A percentile compares a stretch with the other conserved stretches of the same genome.
These are phyloP conservation scores for Nicotiana undulata DNA, from an alignment of 257 asterid species.

Conservation along the genomic window DNA sequence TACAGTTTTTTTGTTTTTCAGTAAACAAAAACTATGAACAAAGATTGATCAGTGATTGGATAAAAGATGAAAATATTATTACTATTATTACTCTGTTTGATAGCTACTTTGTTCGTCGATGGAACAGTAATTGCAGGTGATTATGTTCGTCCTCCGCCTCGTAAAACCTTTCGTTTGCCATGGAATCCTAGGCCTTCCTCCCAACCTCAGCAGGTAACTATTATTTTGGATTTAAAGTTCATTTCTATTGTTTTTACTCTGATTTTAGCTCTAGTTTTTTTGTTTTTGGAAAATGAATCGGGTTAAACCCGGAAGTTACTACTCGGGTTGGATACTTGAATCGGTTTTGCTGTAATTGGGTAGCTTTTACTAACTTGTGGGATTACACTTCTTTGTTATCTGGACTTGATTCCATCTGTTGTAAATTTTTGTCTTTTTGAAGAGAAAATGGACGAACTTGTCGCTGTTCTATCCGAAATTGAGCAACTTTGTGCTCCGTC, in stretches of 20 bases:
- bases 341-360: background rate
- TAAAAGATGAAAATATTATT: background rate
- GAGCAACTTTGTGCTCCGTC: background rate
- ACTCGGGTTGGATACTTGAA: background rate
- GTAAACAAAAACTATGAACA: too few relatives aligned
- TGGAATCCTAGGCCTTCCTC: constrained; percentile 35
- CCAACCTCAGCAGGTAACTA: constrained; percentile 62
- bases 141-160: constrained; percentile 69
- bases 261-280: too few relatives aligned
- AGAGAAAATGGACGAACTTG: background rate
- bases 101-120: background rate
- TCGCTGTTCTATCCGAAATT: background rate
- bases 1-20: too few relatives aligned
- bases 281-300: background rate
- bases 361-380: too few relatives aligned
- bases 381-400: background rate
- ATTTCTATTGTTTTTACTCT: background rate
- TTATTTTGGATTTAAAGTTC: background rate
- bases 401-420: background rate
- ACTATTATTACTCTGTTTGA: background rate
- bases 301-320: background rate
- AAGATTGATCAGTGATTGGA: too few relatives aligned
- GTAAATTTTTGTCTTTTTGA: background rate
- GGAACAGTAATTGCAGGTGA: constrained; percentile 26
- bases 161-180: constrained; percentile 45